Evolutionary conservation across 2,329 filamentous ascomycete species (phyloP).

Genomic region (Colletotrichum coccodes): DNA sequence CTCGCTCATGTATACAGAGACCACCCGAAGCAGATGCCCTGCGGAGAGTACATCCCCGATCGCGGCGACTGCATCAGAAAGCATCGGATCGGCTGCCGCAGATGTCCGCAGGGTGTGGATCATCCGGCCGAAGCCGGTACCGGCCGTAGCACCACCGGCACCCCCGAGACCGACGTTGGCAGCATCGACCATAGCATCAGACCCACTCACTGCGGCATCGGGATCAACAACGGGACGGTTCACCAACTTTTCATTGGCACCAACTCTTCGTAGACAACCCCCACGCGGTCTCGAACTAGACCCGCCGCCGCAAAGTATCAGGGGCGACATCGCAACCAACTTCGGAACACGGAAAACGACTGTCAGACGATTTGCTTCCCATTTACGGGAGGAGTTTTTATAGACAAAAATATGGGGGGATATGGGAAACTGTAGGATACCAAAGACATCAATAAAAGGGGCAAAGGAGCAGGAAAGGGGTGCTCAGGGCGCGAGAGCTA

Average conservation of each 20-base stretch:
- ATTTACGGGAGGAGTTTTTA: background rate
- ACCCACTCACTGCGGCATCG: background rate
- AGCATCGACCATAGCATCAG: background rate
- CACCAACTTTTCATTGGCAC: background rate
- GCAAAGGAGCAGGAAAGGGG: background rate
- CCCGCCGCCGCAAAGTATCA: background rate
- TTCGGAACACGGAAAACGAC: background rate
- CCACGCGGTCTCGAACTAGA: background rate
- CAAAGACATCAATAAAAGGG: background rate
- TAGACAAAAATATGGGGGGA: background rate
- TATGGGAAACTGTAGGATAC: background rate
- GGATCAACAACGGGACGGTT: background rate
- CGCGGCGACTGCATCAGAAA: background rate
- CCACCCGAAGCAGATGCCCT: background rate
- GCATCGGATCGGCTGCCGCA: background rate
- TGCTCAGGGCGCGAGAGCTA: no score
- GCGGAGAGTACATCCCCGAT: background rate
- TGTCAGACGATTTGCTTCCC: background rate
- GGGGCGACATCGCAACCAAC: background rate
- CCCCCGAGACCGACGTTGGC: background rate
- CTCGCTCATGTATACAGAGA: accelerated
- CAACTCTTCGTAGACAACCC: background rate
- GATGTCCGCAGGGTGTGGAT: background rate
- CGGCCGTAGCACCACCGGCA: background rate
- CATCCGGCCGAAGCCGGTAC: background rate